Evolutionary conservation across 352 stramenopile genomes (phyloP).

Genomic region (Globisporangium ultimum): DNA sequence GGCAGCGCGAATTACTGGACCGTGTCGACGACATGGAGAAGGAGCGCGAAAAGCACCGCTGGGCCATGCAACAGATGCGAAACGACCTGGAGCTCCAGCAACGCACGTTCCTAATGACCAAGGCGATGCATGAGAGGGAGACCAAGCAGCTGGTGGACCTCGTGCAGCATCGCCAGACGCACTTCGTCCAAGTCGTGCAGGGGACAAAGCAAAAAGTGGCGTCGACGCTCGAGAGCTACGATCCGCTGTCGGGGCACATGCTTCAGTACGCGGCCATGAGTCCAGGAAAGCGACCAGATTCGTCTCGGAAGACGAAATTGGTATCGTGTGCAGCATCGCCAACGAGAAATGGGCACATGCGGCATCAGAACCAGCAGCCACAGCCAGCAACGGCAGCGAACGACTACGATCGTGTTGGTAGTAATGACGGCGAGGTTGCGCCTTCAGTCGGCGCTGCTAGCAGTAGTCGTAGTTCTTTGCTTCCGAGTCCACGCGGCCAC

Average conservation of each 20-base stretch:
- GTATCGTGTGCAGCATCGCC: background rate
- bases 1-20: conserved; percentile 18
- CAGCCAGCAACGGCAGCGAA: background rate
- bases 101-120: conserved; percentile 41
- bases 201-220: conserved; percentile 7
- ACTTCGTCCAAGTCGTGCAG: conserved; percentile 37
- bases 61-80: conserved; percentile 29
- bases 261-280: conserved; percentile 17
- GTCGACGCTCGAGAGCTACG: conserved; percentile 28
- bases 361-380: background rate
- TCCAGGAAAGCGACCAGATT: conserved; percentile 14
- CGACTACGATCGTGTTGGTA: no score
- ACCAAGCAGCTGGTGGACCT: conserved; percentile 52
- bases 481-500: background rate
- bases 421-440: no score
- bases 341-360: background rate
- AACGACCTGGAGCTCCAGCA: conserved; percentile 29
- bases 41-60: conserved; percentile 36
- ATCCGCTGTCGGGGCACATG: conserved; percentile 37
- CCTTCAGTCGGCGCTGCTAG: no score
- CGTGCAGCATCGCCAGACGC: conserved; percentile 31
- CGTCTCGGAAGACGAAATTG: background rate
- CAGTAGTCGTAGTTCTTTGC: background rate
- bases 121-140: conserved; percentile 69
- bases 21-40: conserved; percentile 23